Evolutionary conservation across 1,284 basidiomycete genomes (phyloP), one percentile per base, ranked within the genome.

Genomic region (Cryptococcus sp.): DNA sequence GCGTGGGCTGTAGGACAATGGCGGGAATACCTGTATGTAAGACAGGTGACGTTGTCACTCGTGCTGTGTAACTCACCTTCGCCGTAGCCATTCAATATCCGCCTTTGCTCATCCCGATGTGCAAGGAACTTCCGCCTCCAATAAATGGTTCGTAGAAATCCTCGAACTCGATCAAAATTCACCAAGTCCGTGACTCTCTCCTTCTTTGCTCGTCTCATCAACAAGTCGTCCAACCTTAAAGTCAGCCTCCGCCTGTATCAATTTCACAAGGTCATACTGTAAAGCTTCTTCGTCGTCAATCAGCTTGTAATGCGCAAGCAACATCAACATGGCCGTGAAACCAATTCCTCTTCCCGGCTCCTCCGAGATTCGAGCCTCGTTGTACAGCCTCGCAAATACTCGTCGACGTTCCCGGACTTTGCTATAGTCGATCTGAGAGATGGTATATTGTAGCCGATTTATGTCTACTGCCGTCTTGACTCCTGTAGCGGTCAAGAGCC

Each of bases 241-340:
- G 23, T 49, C 39, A 46, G 37, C 16, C 9, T 13, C 28, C 42
- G 32, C 16, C n/a, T n/a, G n/a, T n/a, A n/a, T n/a, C n/a, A n/a
- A n/a, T n/a, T n/a, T n/a, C n/a, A n/a, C n/a, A n/a, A n/a, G n/a
- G n/a, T n/a, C 39, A 13, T 19, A 41, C 90, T 84, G 81, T n/a
- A 94, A 75, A 11, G 90, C 91, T 46, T 90, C 85, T 28, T 83
- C 83, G 69, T 96, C 91, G 54, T 91, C 82, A 60, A 98, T 91
- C 52, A 98, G 77, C 73, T 90, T 94, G 76, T 97, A 85, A 69
- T 96, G 92, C 0, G 91, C 88, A 31, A 98, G 77, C 49, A 98
- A 76, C 44, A 88, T 69, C 13, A 98, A 80, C 91, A 97, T 96
- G 41, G 86, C 82, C 5, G 85, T 90, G 77, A 98, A 98, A 18